These are phyloP conservation scores for Calcarisporium arbuscula DNA, from an alignment of 2,329 filamentous ascomycete genomes.

Conservation along the genomic window DNA sequence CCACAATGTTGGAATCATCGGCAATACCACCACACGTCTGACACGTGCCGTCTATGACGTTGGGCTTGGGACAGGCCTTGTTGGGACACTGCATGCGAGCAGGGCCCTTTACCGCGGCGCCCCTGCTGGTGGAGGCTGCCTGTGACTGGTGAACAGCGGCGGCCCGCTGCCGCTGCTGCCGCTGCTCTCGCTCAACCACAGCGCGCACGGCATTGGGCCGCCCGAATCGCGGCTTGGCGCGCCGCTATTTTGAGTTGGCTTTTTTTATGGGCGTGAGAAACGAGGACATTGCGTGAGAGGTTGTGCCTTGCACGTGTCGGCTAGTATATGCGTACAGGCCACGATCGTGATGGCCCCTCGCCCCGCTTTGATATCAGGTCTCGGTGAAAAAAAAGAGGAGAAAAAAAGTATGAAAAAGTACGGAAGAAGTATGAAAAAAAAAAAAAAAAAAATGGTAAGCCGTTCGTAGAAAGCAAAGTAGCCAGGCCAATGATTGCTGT, in stretches of 20 bases:
- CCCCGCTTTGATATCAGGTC: too few relatives aligned
- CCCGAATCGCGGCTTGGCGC: slow-evolving; percentile 34
- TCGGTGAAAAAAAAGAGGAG: too few relatives aligned
- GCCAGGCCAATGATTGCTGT: too few relatives aligned
- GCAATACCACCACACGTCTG: slow-evolving; percentile 79
- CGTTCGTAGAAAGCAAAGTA: too few relatives aligned
- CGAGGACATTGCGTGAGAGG: slow-evolving; percentile 37
- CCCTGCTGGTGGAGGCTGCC: slow-evolving; percentile 18
- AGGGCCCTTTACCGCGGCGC: slow-evolving; percentile 24
- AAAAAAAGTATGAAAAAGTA: too few relatives aligned
- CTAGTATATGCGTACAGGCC: too few relatives aligned
- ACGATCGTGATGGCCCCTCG: too few relatives aligned
- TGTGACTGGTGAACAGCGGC: slow-evolving; percentile 19
- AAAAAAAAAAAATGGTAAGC: too few relatives aligned
- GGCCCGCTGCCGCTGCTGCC: slow-evolving; percentile 33
- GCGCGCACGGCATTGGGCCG: slow-evolving; percentile 43
- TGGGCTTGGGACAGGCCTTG: slow-evolving; percentile 52
- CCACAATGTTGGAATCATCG: slow-evolving; percentile 81
- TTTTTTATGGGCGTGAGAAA: slow-evolving; percentile 36
- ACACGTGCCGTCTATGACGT: slow-evolving; percentile 64
- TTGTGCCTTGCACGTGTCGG: too few relatives aligned
- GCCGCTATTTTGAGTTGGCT: slow-evolving; percentile 17
- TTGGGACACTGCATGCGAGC: slow-evolving; percentile 48
- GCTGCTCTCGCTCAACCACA: slow-evolving; percentile 45
- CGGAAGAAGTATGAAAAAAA: too few relatives aligned